Percentiles rank a stretch among this genome's conserved stretches.
phyloP scores from a whole-genome alignment of 768 basidiomycete species.

The Boletus rubropictus region DNA sequence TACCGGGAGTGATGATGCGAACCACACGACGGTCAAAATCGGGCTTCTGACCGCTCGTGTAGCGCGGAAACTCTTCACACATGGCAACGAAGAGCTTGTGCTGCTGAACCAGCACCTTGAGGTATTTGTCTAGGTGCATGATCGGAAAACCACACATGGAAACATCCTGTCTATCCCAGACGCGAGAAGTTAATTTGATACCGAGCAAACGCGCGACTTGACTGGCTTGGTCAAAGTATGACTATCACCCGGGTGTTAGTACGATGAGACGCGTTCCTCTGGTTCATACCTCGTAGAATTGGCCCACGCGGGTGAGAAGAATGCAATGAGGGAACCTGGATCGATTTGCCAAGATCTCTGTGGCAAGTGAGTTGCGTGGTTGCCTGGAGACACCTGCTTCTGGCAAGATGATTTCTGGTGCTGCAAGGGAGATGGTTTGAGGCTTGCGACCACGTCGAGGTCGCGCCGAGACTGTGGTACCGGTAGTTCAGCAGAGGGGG shows the following conservation, averaged over 20 bases:
- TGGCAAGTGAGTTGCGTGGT: conserved; percentile 52
- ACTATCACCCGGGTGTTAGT: conserved; percentile 41
- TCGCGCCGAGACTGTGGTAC: background rate
- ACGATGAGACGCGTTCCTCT: background rate
- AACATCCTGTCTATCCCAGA: conserved; percentile 64
- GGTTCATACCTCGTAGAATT: conserved; percentile 82
- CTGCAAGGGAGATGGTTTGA: background rate
- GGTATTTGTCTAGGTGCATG: conserved; percentile 75
- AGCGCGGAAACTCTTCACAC: conserved; percentile 82
- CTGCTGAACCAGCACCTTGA: conserved; percentile 80
- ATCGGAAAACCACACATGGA: conserved; percentile 92
- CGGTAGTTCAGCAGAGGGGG: background rate
- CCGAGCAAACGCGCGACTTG: conserved; percentile 71
- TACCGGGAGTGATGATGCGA: conserved; percentile 89
- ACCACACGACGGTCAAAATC: conserved; percentile 76
- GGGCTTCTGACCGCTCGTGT: conserved; percentile 44
- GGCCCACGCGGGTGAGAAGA: conserved; percentile 85
- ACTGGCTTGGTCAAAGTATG: conserved; percentile 87
- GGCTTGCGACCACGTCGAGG: conserved; percentile 19
- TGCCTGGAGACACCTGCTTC: conserved; percentile 10
- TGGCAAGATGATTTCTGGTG: background rate
- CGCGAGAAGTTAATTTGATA: conserved; percentile 76
- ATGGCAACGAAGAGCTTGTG: conserved; percentile 84
- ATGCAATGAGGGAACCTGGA: conserved; percentile 81
- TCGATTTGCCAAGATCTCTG: conserved; percentile 66